Evolutionary conservation across 495 filamentous ascomycete genomes (phyloP), one percentile per base, ranked within the genome.

Genomic region (Lasiosphaeris hirsuta): DNA sequence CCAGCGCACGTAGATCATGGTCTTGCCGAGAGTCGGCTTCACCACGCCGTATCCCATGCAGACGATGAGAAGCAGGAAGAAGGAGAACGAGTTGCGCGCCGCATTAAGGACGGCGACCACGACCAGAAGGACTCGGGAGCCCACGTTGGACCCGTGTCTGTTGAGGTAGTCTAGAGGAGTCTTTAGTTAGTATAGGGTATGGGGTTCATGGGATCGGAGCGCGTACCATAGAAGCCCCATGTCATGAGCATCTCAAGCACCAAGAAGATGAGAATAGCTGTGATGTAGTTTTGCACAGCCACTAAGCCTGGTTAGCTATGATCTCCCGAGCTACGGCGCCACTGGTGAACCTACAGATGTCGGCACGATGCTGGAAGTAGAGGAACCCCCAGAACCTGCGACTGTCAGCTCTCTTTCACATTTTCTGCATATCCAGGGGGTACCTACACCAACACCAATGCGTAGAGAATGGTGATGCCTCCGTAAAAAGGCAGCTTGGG

Each of bases 31-130:
- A n/a, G 85, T 89, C 6, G 86, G 93, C 71, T 97, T 97, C 58
- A 97, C 94, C 18, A 99, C 94, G 65, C 94, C 94, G 62, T 99
- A 99, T 45, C 94, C 94, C 94, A 99, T 97, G 72, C 94, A 99
- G 19, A 97, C 94, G 56, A 99, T 99, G 30, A 99, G 86, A 0
- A 99, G 86, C 33, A 99, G 82, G 78, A 99, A 97, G 79, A 99
- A 99, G 18, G 92, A 97, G 71, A 99, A 97, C 0, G 92, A 95
- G 68, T 97, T 99, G 54, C 94, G 84, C 42, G 83, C 90, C 6
- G 94, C 94, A 70, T 96, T 97, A 17, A 99, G 81, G 44, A 97
- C 78, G 52, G 91, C 90, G 8, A 96, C 95, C 36, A 97, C 73
- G 14, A 96, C 80, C 79, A 99, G 88, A 40, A 97, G 76, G 13